Evolutionary conservation across 1,284 basidiomycete species (phyloP).

Genomic region (Irpex lacteus): DNA sequence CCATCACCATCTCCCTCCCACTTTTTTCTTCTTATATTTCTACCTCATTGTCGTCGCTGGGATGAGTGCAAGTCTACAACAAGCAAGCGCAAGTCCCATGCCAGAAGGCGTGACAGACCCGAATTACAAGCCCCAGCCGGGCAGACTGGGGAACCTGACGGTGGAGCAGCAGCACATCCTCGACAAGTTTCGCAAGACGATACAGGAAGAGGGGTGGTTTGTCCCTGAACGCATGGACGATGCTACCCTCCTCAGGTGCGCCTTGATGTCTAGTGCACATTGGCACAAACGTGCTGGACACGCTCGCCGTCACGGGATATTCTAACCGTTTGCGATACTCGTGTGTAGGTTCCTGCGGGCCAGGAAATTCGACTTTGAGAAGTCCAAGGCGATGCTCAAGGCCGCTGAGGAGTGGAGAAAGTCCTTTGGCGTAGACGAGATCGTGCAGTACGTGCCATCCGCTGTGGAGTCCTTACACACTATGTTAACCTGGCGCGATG

Average conservation of each 20-base stretch:
- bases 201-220: constrained; percentile 60
- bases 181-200: constrained; percentile 67
- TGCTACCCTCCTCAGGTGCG: constrained; percentile 68
- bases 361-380: constrained; percentile 85
- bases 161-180: constrained; percentile 69
- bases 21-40: not conserved
- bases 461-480: not conserved
- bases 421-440: constrained; percentile 85
- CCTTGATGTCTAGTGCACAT: constrained; percentile 12
- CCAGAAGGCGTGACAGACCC: constrained; percentile 64
- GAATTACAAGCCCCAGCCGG: constrained; percentile 70
- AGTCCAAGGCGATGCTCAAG: constrained; percentile 85
- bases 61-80: constrained; percentile 20
- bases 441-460: constrained; percentile 64
- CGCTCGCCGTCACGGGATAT: not conserved
- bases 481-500: constrained; percentile 13
- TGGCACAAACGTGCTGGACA: not conserved
- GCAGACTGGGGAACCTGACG: constrained; percentile 84
- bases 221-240: constrained; percentile 80
- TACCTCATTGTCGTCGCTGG: not conserved
- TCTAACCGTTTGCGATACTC: not conserved
- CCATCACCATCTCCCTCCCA: not conserved
- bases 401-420: constrained; percentile 89
- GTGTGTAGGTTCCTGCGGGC: constrained; percentile 80
- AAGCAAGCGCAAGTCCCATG: constrained; percentile 52